Base-by-base conservation (phyloP, 208 protist genomes). In the Wallacemonas sp. region DNA sequence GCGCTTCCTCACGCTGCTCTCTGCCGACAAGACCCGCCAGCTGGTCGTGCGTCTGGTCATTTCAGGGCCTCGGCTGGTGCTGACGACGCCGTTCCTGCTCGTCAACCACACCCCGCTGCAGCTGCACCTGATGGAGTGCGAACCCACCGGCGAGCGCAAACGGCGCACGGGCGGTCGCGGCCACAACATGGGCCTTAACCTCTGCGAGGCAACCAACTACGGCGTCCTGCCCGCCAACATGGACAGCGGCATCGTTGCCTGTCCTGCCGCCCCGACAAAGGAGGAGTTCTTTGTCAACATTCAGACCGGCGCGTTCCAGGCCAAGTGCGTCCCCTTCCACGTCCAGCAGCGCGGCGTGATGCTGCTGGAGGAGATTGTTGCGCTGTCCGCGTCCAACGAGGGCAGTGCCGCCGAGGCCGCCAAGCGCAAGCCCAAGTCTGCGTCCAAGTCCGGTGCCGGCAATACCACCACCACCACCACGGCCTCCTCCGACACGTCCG, bases 211-310 rank as follows among this genome's bases (percentile, higher is more conserved):
- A 41, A 77, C 76, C 20, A 94, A 94, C 72, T 96, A 76, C 74
- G 70, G 44, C 25, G 42, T 75, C 36, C 72, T 96, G 42, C 76
- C 76, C 29, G 65, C 79, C 0, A 70, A 78, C 8, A 92, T 91
- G 87, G 70, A 77, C 45, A 55, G 44, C 11, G 67, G 80, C 31
- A 68, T 92, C 41, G 76, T 79, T 22, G 91, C 91, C 36, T 61
- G 77, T 39, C 84, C 91, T 28, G 67, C 55, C 12, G 66, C 59
- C 20, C 45, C 67, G n/a, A 48, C 64, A 31, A 69, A 79, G 57
- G 77, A 84, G 26, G 68, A 85, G 59, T 92, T 96, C 62, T 92
- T 92, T 67, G 91, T 95, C 18, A 89, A 82, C 62, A 25, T 95
- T 22, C 72, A 70, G 32, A 65, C 67, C 55, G 75, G 67, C 39